Percentiles rank a stretch among this genome's conserved stretches.
phyloP scores from a whole-genome alignment of 805 yeast species.

The Metschnikowia cubensis region DNA sequence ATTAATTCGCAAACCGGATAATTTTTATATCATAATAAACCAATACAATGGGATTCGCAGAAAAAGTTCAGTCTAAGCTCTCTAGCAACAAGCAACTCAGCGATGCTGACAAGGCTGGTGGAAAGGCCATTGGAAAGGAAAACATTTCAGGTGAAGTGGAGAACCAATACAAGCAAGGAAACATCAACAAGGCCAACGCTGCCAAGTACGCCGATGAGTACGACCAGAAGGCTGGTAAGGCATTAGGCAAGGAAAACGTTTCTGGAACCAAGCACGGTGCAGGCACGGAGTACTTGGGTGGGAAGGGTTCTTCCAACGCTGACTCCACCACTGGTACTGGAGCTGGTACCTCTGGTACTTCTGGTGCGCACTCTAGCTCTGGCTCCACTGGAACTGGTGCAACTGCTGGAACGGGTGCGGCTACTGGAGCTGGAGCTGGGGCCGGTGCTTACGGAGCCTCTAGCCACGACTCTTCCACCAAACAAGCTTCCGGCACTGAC shows the following conservation, averaged over 20 bases:
- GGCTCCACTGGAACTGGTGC: constrained; percentile 6
- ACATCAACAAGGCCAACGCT: constrained; percentile 25
- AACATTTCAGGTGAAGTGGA: constrained; percentile 25
- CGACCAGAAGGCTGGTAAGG: constrained; percentile 24
- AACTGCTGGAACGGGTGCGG: background rate
- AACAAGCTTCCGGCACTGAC: constrained; percentile 5
- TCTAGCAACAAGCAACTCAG: constrained; percentile 25
- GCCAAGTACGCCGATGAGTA: constrained; percentile 25
- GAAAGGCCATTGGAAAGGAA: constrained; percentile 28
- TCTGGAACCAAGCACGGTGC: constrained; percentile 25
- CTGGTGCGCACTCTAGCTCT: constrained; percentile 2
- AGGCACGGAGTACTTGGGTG: constrained; percentile 24
- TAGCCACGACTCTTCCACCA: background rate
- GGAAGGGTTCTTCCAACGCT: constrained; percentile 1
- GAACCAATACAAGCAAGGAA: constrained; percentile 29
- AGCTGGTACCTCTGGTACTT: constrained; percentile 1
- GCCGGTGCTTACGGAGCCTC: background rate
- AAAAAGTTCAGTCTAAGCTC: constrained; percentile 30
- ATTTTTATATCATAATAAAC: background rate
- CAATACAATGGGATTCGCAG: constrained; percentile 35
- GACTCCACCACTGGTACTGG: background rate
- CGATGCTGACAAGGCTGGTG: constrained; percentile 28
- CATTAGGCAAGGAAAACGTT: constrained; percentile 13
- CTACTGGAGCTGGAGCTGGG: background rate
- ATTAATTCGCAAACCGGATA: background rate